Evolutionary conservation across 208 protist genomes (phyloP).

Genomic region (Phytomonas sp.): DNA sequence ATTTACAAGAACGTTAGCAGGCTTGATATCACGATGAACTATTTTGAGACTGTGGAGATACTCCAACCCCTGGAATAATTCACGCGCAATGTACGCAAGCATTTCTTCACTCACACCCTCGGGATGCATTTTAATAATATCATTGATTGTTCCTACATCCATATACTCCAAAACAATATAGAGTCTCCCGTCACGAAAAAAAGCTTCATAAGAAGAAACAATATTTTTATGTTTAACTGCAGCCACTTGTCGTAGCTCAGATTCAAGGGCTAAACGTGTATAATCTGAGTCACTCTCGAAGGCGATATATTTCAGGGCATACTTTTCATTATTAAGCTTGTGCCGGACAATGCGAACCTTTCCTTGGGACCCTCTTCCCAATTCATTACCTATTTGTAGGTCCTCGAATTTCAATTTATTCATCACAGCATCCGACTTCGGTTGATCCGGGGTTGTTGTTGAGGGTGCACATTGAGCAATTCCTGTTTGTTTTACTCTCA

Average conservation of each 20-base stretch:
- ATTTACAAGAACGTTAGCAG: slow-evolving; percentile 96
- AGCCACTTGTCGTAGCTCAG: slow-evolving; percentile 75
- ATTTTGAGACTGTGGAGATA: slow-evolving; percentile 82
- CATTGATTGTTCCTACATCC: slow-evolving; percentile 82
- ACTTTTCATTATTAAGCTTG: slow-evolving; percentile 57
- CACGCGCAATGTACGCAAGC: slow-evolving; percentile 75
- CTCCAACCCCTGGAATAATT: slow-evolving; percentile 77
- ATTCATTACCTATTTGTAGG: slow-evolving; percentile 59
- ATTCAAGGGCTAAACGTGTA: slow-evolving; percentile 51
- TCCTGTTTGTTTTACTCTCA: slow-evolving; percentile 84
- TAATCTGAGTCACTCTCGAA: slow-evolving; percentile 72
- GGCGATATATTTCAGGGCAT: slow-evolving; percentile 81
- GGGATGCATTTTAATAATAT: slow-evolving; percentile 67
- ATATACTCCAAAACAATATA: slow-evolving; percentile 90
- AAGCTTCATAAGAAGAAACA: slow-evolving; percentile 86
- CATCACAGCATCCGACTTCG: slow-evolving; percentile 36
- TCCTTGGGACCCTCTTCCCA: slow-evolving; percentile 84
- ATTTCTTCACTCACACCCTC: slow-evolving; percentile 67
- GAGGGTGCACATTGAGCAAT: slow-evolving; percentile 36
- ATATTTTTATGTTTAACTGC: slow-evolving; percentile 83
- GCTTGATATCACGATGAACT: slow-evolving; percentile 96
- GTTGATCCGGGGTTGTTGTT: slow-evolving; percentile 10
- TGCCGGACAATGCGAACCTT: slow-evolving; percentile 82
- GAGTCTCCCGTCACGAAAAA: slow-evolving; percentile 79
- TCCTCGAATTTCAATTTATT: slow-evolving; percentile 86